Percentiles rank a stretch among this genome's conserved stretches.
phyloP scores from a whole-genome alignment of 768 basidiomycete genomes.

The Lyophyllum decastes region DNA sequence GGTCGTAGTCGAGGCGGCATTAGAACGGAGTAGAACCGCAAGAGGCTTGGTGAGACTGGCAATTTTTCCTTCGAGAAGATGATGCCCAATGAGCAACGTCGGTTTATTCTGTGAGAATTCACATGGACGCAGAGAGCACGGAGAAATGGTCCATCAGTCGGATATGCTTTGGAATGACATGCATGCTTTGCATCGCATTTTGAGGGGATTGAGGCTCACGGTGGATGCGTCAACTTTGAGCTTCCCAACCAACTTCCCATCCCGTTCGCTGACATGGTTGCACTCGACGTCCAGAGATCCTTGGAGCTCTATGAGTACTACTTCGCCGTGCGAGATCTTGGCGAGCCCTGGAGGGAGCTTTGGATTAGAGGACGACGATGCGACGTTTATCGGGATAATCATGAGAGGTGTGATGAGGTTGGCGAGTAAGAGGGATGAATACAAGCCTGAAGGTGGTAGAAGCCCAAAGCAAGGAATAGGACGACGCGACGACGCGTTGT shows the following conservation, averaged over 20 bases:
- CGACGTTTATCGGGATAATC: conserved; percentile 66
- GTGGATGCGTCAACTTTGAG: conserved; percentile 61
- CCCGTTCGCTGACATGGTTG: conserved; percentile 46
- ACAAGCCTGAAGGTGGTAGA: background rate
- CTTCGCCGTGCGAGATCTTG: conserved; percentile 73
- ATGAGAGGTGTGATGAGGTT: conserved; percentile 35
- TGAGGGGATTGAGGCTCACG: conserved; percentile 36
- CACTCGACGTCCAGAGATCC: conserved; percentile 76
- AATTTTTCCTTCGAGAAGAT: conserved; percentile 88
- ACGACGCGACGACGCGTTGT: conserved; percentile 20
- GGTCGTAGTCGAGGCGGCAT: conserved; percentile 11
- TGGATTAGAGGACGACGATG: conserved; percentile 30
- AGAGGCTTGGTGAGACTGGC: conserved; percentile 75
- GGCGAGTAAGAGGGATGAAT: background rate
- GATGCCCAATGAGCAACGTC: conserved; percentile 82
- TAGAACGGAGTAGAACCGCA: conserved; percentile 66
- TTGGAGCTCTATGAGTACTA: conserved; percentile 87
- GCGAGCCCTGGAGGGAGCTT: conserved; percentile 68
- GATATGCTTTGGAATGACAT: conserved; percentile 2
- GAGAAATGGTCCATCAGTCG: background rate
- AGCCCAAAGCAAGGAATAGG: background rate
- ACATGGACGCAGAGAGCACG: background rate
- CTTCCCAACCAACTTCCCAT: conserved; percentile 78
- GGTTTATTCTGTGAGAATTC: conserved; percentile 60
- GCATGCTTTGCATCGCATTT: background rate